Conservation (phyloP, 805 yeast species). For the Kazachstania bromeliacearum region DNA sequence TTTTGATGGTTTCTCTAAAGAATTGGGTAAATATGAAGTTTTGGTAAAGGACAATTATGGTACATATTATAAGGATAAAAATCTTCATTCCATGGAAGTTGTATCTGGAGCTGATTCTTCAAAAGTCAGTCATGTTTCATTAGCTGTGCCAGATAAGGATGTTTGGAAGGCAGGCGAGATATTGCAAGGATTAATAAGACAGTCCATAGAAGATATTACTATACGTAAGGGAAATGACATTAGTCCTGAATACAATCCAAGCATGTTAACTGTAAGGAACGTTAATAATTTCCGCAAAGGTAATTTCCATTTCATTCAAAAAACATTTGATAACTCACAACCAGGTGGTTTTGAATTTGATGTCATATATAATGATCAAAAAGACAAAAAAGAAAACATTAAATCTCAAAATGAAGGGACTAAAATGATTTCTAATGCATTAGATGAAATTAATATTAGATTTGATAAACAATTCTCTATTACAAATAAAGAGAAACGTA, state of each 20-base stretch:
- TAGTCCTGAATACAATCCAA: constrained; percentile 29
- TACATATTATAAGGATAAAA: constrained; percentile 20
- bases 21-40: constrained; percentile 58
- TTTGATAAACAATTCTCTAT: constrained; percentile 46
- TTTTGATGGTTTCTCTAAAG: constrained; percentile 47
- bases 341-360: constrained; percentile 54
- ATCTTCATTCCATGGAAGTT: constrained; percentile 19
- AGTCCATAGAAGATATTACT: constrained; percentile 45
- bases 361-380: constrained; percentile 43
- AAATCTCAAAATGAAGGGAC: constrained; percentile 13
- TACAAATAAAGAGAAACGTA: constrained; percentile 31
- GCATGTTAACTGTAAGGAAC: constrained; percentile 48
- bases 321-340: constrained; percentile 52
- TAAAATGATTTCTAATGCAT: constrained; percentile 14
- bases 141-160: constrained; percentile 60
- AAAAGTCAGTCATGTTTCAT: constrained; percentile 54
- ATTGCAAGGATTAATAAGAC: constrained; percentile 58
- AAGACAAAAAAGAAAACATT: constrained; percentile 35
- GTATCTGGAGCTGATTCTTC: constrained; percentile 44
- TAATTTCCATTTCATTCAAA: constrained; percentile 71
- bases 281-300: constrained; percentile 50
- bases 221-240: constrained; percentile 10
- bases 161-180: constrained; percentile 76
- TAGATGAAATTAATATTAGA: constrained; percentile 27
- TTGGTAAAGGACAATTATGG: constrained; percentile 48